phyloP scores from a whole-genome alignment of 768 basidiomycete species.

The Fibroporia radiculosa region DNA sequence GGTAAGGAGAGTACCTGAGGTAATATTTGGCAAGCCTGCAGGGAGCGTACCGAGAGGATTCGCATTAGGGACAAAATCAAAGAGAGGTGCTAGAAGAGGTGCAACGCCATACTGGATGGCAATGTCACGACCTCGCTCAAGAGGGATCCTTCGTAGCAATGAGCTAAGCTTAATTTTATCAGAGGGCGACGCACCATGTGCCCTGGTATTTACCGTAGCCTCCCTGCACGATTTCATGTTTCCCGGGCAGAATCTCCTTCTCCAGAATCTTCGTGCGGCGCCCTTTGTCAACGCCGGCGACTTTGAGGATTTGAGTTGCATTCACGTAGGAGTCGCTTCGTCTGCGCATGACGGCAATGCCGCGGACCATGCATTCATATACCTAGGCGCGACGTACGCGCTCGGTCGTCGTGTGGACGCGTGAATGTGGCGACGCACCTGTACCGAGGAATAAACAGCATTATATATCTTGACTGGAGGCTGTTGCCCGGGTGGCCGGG shows the following conservation, averaged over 20 bases:
- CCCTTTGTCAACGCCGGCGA: conserved; percentile 96
- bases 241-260: conserved; percentile 92
- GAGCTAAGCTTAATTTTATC: neutral
- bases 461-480: conserved; percentile 78
- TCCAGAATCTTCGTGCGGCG: conserved; percentile 93
- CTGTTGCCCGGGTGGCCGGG: conserved; percentile 27
- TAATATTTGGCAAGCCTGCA: conserved; percentile 19
- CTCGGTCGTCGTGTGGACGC: neutral
- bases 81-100: conserved; percentile 78
- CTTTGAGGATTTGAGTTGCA: conserved; percentile 98
- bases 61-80: conserved; percentile 84
- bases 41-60: conserved; percentile 65
- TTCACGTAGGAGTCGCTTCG: conserved; percentile 94
- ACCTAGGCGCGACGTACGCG: conserved; percentile 44
- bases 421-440: conserved; percentile 36
- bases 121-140: conserved; percentile 89
- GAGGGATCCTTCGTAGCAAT: conserved; percentile 69
- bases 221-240: conserved; percentile 97
- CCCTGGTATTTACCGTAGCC: conserved; percentile 99
- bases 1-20: conserved; percentile 10
- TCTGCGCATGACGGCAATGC: conserved; percentile 97
- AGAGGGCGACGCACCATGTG: conserved; percentile 70
- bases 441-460: conserved; percentile 87
- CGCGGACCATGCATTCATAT: conserved; percentile 96
- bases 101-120: conserved; percentile 90